These are phyloP conservation scores for Lathyrus oleraceus DNA, from an alignment of 306 rosid genomes.

Conservation along the genomic window DNA sequence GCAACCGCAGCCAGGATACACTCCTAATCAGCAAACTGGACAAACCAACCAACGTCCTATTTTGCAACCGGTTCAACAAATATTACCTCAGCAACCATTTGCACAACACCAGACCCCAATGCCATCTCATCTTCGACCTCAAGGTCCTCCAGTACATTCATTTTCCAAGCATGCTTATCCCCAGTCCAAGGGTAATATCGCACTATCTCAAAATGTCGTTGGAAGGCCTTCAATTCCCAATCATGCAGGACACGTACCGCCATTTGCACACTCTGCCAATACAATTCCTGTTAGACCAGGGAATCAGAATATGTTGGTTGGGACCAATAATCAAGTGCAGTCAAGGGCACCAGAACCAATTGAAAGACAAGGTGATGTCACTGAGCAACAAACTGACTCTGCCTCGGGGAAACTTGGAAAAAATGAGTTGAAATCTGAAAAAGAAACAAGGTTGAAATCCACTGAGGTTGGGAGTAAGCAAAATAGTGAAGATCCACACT, in stretches of 20 bases:
- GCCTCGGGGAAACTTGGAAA: conserved; percentile 44
- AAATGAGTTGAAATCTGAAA: conserved; percentile 48
- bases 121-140: conserved; percentile 58
- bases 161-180: conserved; percentile 57
- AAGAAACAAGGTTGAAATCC: conserved; percentile 47
- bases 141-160: conserved; percentile 55
- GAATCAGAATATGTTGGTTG: conserved; percentile 51
- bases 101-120: conserved; percentile 57
- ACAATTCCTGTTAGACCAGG: conserved; percentile 55
- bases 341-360: conserved; percentile 39
- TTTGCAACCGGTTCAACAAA: conserved; percentile 60
- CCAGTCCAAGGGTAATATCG: conserved; percentile 51
- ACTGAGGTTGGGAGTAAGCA: conserved; percentile 44
- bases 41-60: conserved; percentile 61
- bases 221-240: conserved; percentile 61
- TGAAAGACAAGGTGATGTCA: conserved; percentile 43
- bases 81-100: conserved; percentile 55
- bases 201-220: conserved; percentile 54
- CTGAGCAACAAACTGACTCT: conserved; percentile 43
- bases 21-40: conserved; percentile 63
- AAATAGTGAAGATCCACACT: conserved; percentile 46
- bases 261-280: conserved; percentile 54
- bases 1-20: conserved; percentile 54
- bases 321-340: conserved; percentile 49
- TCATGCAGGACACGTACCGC: conserved; percentile 56